Evolutionary conservation across 2,329 filamentous ascomycete species (phyloP).

Genomic region (Diaporthe helianthi): DNA sequence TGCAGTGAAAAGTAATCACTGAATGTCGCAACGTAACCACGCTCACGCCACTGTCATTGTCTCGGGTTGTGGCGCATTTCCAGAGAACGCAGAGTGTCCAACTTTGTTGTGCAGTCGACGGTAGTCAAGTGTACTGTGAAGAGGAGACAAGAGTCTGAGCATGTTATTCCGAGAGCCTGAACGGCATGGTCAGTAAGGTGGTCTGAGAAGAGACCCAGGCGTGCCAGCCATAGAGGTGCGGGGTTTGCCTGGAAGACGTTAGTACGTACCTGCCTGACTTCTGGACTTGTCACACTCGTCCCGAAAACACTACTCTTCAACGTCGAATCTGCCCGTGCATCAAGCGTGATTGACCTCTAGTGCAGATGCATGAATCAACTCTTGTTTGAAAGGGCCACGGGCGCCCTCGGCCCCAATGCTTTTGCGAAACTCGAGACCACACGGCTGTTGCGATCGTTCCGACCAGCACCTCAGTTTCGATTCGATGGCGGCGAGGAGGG

Average conservation of each 20-base stretch:
- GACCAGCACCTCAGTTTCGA: conserved; percentile 69
- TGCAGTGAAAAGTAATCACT: background rate
- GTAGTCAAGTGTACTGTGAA: background rate
- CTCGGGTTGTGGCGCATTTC: background rate
- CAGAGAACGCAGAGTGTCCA: background rate
- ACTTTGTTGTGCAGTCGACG: background rate
- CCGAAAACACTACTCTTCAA: background rate
- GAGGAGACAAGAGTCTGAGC: background rate
- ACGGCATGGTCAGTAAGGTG: conserved; percentile 1
- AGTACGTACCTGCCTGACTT: background rate
- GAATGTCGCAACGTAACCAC: background rate
- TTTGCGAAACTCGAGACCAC: conserved; percentile 72
- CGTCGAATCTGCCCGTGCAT: background rate
- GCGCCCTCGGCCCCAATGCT: conserved; percentile 67
- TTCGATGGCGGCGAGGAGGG: conserved; percentile 69
- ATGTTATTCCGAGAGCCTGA: background rate
- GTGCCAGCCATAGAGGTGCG: background rate
- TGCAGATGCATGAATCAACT: conserved; percentile 69
- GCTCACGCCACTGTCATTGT: background rate
- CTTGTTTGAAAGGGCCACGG: conserved; percentile 77
- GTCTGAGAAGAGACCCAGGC: background rate
- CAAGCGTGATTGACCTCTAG: background rate
- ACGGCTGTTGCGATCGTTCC: conserved; percentile 72
- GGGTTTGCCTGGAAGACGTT: conserved; percentile 2
- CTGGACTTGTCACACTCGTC: background rate